Conservation (phyloP, 2,329 filamentous ascomycete genomes). For the Sarocladium oryzae region DNA sequence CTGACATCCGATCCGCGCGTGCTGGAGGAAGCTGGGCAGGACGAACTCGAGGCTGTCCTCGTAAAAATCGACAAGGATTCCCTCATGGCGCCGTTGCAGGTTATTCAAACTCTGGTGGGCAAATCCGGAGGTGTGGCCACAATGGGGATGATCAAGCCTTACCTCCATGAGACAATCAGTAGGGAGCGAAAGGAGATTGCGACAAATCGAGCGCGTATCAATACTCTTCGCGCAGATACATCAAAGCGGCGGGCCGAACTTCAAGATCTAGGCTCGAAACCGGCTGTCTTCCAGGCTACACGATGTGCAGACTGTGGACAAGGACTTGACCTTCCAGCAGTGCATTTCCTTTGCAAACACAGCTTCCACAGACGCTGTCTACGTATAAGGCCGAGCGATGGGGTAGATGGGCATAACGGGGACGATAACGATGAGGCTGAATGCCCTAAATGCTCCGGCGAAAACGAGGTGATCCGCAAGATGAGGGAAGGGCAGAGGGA, state of each 20-base stretch:
- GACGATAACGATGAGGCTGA: constrained; percentile 56
- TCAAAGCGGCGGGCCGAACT: constrained; percentile 74
- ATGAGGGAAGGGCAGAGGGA: constrained; percentile 83
- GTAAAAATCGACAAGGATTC: constrained; percentile 83
- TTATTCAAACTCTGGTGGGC: constrained; percentile 84
- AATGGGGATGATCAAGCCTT: constrained; percentile 95
- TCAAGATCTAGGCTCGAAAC: constrained; percentile 67
- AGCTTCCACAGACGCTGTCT: constrained; percentile 92
- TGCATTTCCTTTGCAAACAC: constrained; percentile 96
- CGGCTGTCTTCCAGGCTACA: constrained; percentile 83
- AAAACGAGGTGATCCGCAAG: constrained; percentile 82
- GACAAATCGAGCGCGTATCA: constrained; percentile 71
- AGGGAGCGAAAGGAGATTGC: constrained; percentile 82
- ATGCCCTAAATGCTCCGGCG: constrained; percentile 77
- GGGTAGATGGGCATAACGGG: constrained; percentile 23
- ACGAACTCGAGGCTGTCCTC: constrained; percentile 75
- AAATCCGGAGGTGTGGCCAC: constrained; percentile 66
- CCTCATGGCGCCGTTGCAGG: constrained; percentile 91
- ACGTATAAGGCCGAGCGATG: constrained; percentile 19
- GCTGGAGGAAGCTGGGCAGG: constrained; percentile 74
- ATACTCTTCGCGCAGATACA: constrained; percentile 79
- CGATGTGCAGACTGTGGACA: constrained; percentile 78
- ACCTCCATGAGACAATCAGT: constrained; percentile 82
- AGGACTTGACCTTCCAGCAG: constrained; percentile 75
- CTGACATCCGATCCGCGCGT: constrained; percentile 80